Evolutionary conservation across 73 alveolate genomes (phyloP).

Genomic region (Paramecium biaurelia): DNA sequence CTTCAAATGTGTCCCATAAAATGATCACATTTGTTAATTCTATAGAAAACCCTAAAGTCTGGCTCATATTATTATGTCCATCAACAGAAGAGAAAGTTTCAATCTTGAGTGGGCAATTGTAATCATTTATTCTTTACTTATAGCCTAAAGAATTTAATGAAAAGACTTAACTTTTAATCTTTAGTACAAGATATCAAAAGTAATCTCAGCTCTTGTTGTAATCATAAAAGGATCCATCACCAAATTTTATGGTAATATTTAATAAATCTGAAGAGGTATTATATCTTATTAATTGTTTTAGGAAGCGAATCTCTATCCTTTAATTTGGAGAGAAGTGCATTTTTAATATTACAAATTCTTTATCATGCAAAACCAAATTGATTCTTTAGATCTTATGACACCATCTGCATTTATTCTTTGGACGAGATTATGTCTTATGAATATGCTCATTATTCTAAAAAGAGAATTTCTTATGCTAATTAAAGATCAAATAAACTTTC

Average conservation of each 20-base stretch:
- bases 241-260: not conserved
- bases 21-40: not conserved
- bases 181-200: not conserved
- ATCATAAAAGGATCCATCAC: not conserved
- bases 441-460: not conserved
- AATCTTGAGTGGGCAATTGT: conserved; percentile 6
- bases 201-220: not conserved
- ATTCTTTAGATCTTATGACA: not conserved
- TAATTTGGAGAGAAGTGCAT: not conserved
- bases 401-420: not conserved
- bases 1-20: not conserved
- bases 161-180: not conserved
- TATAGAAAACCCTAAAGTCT: not conserved
- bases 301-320: not conserved
- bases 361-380: not conserved
- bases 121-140: not conserved
- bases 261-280: not conserved
- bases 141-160: conserved; percentile 14
- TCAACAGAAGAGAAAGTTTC: not conserved
- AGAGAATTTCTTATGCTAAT: not conserved
- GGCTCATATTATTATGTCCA: not conserved
- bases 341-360: not conserved
- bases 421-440: not conserved
- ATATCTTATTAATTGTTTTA: not conserved
- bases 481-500: not conserved